phyloP scores from a whole-genome alignment of 2,329 filamentous ascomycete genomes.

The Penicillium rolfsii region DNA sequence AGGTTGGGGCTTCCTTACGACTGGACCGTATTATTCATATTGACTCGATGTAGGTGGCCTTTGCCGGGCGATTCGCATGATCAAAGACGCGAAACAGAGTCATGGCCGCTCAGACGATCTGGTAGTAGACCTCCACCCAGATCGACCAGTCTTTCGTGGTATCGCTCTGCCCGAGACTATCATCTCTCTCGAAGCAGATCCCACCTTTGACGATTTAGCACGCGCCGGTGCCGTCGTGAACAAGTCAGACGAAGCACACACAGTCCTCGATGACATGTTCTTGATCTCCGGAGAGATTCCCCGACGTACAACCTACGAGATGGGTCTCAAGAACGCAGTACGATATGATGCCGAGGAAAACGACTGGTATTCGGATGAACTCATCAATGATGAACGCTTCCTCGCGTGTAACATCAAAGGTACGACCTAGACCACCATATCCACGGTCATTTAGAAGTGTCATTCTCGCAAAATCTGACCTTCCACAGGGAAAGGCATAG shows the following conservation, averaged over 20 bases:
- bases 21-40: not conserved
- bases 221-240: constrained; percentile 47
- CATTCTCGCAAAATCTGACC: not conserved
- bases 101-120: constrained; percentile 33
- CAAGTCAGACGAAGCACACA: constrained; percentile 47
- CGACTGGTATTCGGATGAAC: constrained; percentile 54
- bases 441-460: fast-evolving
- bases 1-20: constrained; percentile 34
- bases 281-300: constrained; percentile 60
- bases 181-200: constrained; percentile 58
- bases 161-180: constrained; percentile 46
- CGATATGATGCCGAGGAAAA: constrained; percentile 46
- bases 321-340: constrained; percentile 51
- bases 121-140: constrained; percentile 56
- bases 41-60: constrained; percentile 48
- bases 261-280: constrained; percentile 55
- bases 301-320: constrained; percentile 54
- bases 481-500: constrained; percentile 52
- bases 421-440: constrained; percentile 21
- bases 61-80: constrained; percentile 53
- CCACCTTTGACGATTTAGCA: constrained; percentile 54
- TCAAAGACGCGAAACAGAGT: constrained; percentile 47
- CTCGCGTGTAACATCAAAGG: constrained; percentile 59
- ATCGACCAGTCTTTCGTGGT: constrained; percentile 56
- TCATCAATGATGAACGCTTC: constrained; percentile 58